Conservation (phyloP, 257 asterid species). For the Apocynum venetum region DNA sequence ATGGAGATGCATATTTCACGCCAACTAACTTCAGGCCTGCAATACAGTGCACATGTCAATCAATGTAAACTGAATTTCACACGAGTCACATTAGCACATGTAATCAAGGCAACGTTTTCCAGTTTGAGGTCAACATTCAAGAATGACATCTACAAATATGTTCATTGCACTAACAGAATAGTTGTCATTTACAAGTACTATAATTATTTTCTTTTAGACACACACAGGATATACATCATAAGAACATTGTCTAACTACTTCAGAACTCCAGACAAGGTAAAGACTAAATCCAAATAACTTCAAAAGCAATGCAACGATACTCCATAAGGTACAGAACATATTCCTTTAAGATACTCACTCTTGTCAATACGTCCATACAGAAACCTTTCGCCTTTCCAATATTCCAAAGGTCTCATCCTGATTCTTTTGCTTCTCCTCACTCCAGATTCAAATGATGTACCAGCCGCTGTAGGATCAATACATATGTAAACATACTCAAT, state of each 20-base stretch:
- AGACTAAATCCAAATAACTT: background rate
- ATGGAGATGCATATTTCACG: slow-evolving; percentile 67
- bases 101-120: background rate
- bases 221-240: background rate
- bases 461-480: slow-evolving; percentile 54
- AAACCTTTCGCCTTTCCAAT: slow-evolving; percentile 88
- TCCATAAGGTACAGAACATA: background rate
- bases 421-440: slow-evolving; percentile 86
- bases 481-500: slow-evolving; percentile 17
- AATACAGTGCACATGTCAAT: slow-evolving; percentile 14
- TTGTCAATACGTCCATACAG: slow-evolving; percentile 58
- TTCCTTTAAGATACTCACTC: slow-evolving; percentile 47
- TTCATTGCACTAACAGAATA: background rate
- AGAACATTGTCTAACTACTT: background rate
- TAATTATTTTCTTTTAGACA: no score
- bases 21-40: slow-evolving; percentile 82
- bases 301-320: background rate
- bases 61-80: background rate
- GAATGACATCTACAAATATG: background rate
- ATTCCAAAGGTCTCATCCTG: slow-evolving; percentile 77
- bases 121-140: background rate
- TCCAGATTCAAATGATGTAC: slow-evolving; percentile 68
- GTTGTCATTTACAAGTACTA: background rate
- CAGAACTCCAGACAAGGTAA: background rate
- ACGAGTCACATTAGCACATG: background rate